Conservation (phyloP, 2,329 filamentous ascomycete genomes). For the Thielaviopsis euricoi region DNA sequence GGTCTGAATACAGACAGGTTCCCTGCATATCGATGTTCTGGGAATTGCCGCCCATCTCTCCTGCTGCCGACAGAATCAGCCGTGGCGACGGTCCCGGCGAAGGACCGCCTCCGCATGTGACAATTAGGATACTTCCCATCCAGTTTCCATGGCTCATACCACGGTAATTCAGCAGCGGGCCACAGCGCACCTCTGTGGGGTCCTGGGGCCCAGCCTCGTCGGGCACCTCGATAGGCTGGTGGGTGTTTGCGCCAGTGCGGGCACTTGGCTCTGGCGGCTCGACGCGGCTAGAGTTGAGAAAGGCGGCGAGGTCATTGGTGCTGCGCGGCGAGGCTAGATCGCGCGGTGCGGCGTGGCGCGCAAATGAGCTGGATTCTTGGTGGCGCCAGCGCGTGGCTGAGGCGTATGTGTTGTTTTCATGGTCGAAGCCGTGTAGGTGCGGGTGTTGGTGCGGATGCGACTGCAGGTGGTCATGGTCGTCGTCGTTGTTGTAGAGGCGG, state of each 20-base stretch:
- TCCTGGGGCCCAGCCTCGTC: constrained; percentile 19
- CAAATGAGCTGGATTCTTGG: constrained; percentile 42
- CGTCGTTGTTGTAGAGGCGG: background rate
- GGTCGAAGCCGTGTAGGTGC: background rate
- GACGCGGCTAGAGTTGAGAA: constrained; percentile 38
- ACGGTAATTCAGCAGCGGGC: constrained; percentile 63
- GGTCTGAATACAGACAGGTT: constrained; percentile 48
- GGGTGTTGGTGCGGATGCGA: background rate
- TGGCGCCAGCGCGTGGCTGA: constrained; percentile 45
- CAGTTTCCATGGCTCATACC: constrained; percentile 57
- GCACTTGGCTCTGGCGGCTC: constrained; percentile 21
- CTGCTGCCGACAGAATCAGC: constrained; percentile 3
- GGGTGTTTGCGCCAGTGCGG: constrained; percentile 22
- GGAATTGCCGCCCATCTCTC: background rate
- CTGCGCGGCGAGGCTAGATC: constrained; percentile 25
- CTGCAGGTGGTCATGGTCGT: background rate
- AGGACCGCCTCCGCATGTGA: constrained; percentile 48
- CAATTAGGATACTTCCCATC: constrained; percentile 75
- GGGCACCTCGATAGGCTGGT: constrained; percentile 32
- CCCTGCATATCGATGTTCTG: constrained; percentile 24
- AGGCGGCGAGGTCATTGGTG: constrained; percentile 36
- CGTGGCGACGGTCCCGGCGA: constrained; percentile 12
- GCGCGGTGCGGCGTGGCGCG: constrained; percentile 30
- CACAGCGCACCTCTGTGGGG: constrained; percentile 47
- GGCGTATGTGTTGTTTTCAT: constrained; percentile 21